phyloP scores from a whole-genome alignment of 148 eudicot genomes.

The Vaccinium macrocarpon region DNA sequence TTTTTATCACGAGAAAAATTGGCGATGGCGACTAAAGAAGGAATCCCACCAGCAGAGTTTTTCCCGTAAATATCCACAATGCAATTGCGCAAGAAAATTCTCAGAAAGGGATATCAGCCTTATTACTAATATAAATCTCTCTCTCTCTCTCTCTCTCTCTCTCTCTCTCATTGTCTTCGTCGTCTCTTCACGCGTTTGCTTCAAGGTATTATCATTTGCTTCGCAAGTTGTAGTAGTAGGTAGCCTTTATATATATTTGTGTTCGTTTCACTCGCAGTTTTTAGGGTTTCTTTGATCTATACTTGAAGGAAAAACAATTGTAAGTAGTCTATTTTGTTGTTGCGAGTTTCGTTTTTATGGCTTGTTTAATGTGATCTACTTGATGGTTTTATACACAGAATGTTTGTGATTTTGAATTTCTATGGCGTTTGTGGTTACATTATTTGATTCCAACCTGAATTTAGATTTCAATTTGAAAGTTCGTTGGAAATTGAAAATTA shows the following conservation, averaged over 20 bases:
- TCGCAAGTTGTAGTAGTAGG: neutral
- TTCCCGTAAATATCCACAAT: too few relatives aligned
- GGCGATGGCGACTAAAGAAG: too few relatives aligned
- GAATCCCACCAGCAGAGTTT: neutral
- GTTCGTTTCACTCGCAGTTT: neutral
- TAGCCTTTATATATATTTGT: neutral
- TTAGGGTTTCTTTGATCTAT: neutral
- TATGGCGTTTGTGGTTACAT: neutral
- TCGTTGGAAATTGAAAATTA: neutral
- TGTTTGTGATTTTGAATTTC: neutral
- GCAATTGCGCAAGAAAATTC: neutral
- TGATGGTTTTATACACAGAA: neutral
- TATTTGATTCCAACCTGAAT: neutral
- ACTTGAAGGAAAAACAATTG: neutral
- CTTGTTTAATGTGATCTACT: neutral
- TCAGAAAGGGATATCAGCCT: neutral
- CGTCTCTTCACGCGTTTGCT: neutral
- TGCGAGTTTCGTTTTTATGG: neutral
- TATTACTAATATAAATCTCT: neutral
- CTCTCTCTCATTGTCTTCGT: neutral
- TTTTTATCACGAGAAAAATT: too few relatives aligned
- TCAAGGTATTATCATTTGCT: neutral
- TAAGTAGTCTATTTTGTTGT: neutral
- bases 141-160: too few relatives aligned
- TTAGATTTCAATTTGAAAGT: neutral